Evolutionary conservation across 2,329 filamentous ascomycete species (phyloP).

Genomic region (Tolypocladium tropicale): DNA sequence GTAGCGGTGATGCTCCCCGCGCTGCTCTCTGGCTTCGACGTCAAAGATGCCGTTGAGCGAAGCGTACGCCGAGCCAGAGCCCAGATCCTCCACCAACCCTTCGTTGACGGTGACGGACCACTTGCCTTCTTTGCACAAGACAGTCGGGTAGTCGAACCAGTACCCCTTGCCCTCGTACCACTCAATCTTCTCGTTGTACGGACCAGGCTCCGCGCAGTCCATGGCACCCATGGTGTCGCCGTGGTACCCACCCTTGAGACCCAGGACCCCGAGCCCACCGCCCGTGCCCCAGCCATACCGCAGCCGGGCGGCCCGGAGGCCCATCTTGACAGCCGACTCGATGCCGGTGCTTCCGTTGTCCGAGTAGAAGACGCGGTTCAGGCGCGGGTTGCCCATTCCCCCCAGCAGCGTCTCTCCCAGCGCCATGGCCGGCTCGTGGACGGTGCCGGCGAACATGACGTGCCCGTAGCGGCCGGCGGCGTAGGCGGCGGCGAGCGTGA

Average conservation of each 20-base stretch:
- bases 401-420: slow-evolving; percentile 56
- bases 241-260: slow-evolving; percentile 73
- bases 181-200: slow-evolving; percentile 73
- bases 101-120: slow-evolving; percentile 55
- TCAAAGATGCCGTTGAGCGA: slow-evolving; percentile 52
- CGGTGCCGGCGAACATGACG: slow-evolving; percentile 74
- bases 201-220: slow-evolving; percentile 70
- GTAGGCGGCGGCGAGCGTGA: slow-evolving; percentile 68
- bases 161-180: slow-evolving; percentile 73
- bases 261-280: slow-evolving; percentile 55
- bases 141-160: slow-evolving; percentile 72
- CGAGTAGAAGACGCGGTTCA: slow-evolving; percentile 68
- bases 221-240: slow-evolving; percentile 84
- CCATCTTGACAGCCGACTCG: slow-evolving; percentile 83
- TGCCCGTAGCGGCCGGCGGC: slow-evolving; percentile 78
- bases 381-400: slow-evolving; percentile 50
- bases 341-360: slow-evolving; percentile 78
- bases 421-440: slow-evolving; percentile 67
- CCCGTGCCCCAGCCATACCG: slow-evolving; percentile 56
- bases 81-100: slow-evolving; percentile 34
- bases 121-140: slow-evolving; percentile 53
- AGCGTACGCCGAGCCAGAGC: slow-evolving; percentile 29
- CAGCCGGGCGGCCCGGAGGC: slow-evolving; percentile 54
- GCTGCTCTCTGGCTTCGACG: slow-evolving; percentile 33
- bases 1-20: slow-evolving; percentile 41